These are phyloP conservation scores for Dryadomyces quercivorus DNA, from an alignment of 2,329 filamentous ascomycete species.

Conservation along the genomic window DNA sequence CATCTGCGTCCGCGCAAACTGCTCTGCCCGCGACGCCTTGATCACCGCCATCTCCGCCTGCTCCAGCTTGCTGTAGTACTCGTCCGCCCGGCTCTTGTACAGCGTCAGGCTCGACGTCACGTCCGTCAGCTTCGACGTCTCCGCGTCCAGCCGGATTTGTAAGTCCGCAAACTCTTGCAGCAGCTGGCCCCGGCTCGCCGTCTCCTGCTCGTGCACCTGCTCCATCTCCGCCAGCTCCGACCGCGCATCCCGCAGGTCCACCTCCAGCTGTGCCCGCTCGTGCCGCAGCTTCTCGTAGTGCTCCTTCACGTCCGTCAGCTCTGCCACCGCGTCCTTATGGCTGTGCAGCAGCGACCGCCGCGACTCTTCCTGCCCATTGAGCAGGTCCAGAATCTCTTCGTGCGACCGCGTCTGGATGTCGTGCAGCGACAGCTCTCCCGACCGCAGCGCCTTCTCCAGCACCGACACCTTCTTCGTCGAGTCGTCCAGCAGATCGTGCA, in stretches of 20 bases:
- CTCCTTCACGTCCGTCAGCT: slow-evolving; percentile 75
- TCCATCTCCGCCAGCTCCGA: slow-evolving; percentile 76
- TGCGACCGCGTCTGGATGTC: slow-evolving; percentile 90
- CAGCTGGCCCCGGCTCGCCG: slow-evolving; percentile 75
- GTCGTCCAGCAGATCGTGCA: slow-evolving; percentile 92
- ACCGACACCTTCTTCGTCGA: slow-evolving; percentile 85
- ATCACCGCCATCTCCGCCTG: slow-evolving; percentile 93
- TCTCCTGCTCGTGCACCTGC: slow-evolving; percentile 71
- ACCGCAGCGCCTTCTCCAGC: slow-evolving; percentile 74
- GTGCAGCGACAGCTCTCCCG: slow-evolving; percentile 75
- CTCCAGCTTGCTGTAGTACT: slow-evolving; percentile 95
- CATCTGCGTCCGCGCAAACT: slow-evolving; percentile 83
- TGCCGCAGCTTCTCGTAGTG: slow-evolving; percentile 82
- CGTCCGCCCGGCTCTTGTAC: slow-evolving; percentile 86
- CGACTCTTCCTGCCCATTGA: slow-evolving; percentile 87
- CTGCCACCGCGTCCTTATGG: slow-evolving; percentile 74
- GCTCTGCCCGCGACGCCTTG: slow-evolving; percentile 82
- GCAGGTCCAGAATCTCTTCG: slow-evolving; percentile 82
- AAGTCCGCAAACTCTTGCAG: slow-evolving; percentile 87
- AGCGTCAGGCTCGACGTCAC: slow-evolving; percentile 71
- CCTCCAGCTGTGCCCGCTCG: slow-evolving; percentile 64
- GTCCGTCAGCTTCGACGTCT: slow-evolving; percentile 74
- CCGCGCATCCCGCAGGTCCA: slow-evolving; percentile 72
- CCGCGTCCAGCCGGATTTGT: slow-evolving; percentile 83
- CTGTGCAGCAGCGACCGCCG: slow-evolving; percentile 68